Conservation (phyloP, 169 alveolate species). For the Eimeria mitis region DNA sequence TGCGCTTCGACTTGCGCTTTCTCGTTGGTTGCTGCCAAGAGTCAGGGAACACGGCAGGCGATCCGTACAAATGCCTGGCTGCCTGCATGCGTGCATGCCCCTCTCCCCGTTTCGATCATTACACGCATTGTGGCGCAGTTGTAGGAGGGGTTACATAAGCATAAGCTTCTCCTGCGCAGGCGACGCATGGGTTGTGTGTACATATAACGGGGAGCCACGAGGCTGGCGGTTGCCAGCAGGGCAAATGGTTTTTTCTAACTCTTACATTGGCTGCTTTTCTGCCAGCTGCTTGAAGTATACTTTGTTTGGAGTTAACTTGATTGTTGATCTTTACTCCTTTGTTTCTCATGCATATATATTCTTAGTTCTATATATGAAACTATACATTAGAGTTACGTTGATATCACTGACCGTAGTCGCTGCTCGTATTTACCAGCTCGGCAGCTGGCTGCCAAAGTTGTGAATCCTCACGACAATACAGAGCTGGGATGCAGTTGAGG, state of each 20-base stretch:
- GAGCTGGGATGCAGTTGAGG: neutral
- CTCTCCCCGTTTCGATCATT: neutral
- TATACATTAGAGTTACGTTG: too few relatives aligned
- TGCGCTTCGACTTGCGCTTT: neutral
- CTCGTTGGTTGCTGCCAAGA: conserved; percentile 19
- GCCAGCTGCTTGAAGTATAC: conserved; percentile 48
- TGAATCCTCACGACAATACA: neutral
- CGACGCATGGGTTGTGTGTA: conserved; percentile 1
- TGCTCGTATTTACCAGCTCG: neutral
- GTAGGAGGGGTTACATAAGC: neutral
- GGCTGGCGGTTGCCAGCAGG: conserved; percentile 60
- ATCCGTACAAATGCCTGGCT: conserved; percentile 33
- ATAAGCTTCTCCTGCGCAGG: conserved; percentile 4
- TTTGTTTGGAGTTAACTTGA: conserved; percentile 13
- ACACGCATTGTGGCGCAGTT: conserved; percentile 43
- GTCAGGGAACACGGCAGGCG: conserved; percentile 66
- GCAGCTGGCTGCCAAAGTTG: neutral
- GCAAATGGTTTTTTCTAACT: conserved; percentile 48
- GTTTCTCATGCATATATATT: neutral
- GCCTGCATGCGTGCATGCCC: conserved; percentile 12
- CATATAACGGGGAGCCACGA: conserved; percentile 52
- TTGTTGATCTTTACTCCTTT: too few relatives aligned
- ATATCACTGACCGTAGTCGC: too few relatives aligned
- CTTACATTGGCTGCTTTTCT: conserved; percentile 48
- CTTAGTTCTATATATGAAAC: neutral